These are phyloP conservation scores for Entomophthora muscae DNA, from an alignment of 371 early-diverging fungal species.

Conservation along the genomic window DNA sequence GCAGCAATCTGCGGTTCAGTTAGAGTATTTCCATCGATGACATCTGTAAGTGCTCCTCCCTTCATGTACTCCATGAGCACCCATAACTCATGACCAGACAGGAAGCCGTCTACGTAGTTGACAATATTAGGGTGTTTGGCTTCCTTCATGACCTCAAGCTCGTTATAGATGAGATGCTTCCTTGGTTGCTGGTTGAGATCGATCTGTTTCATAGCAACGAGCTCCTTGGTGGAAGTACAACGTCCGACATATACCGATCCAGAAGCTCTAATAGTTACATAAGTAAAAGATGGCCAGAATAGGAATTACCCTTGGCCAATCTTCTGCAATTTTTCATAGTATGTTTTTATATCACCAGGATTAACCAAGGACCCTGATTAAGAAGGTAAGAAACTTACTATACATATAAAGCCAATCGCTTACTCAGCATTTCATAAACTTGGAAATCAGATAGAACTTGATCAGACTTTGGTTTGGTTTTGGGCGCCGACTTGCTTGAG, in stretches of 20 bases:
- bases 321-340: constrained; percentile 78
- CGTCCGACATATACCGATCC: constrained; percentile 87
- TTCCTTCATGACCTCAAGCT: constrained; percentile 90
- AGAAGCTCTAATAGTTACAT: constrained; percentile 64
- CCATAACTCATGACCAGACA: constrained; percentile 79
- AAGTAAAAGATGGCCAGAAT: background rate
- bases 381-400: background rate
- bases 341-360: constrained; percentile 60
- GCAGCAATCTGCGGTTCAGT: constrained; percentile 82
- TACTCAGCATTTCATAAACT: constrained; percentile 5
- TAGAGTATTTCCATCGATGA: constrained; percentile 84
- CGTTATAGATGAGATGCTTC: constrained; percentile 88
- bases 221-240: constrained; percentile 35
- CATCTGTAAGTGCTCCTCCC: constrained; percentile 91
- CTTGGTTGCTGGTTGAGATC: constrained; percentile 80
- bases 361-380: constrained; percentile 41
- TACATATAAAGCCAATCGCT: background rate
- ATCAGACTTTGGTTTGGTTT: constrained; percentile 1
- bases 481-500: background rate
- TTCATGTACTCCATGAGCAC: constrained; percentile 98
- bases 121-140: constrained; percentile 88
- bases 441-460: constrained; percentile 5
- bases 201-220: constrained; percentile 96
- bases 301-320: constrained; percentile 80
- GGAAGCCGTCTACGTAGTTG: constrained; percentile 78